Conservation (phyloP, 192 early-diverging fungal species). For the Podila minutissima region DNA sequence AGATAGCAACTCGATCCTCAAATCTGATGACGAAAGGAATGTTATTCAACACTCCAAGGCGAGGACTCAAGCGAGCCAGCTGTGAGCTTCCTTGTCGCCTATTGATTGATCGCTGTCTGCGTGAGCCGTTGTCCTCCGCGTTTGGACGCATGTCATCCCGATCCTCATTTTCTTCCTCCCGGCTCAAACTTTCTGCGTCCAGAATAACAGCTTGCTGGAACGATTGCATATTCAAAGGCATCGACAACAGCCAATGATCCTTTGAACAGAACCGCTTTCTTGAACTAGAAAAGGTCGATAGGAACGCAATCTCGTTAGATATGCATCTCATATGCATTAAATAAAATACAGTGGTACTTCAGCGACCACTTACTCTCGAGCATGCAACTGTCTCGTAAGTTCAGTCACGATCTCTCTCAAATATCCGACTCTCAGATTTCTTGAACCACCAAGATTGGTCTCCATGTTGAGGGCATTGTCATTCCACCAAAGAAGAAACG, state of each 20-base stretch:
- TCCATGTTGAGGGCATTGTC: conserved; percentile 52
- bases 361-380: conserved; percentile 67
- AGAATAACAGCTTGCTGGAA: conserved; percentile 66
- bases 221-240: conserved; percentile 65
- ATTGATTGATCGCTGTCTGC: conserved; percentile 15
- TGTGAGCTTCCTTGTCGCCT: conserved; percentile 25
- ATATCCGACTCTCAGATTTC: conserved; percentile 57
- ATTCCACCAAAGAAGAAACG: conserved; percentile 83
- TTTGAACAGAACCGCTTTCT: conserved; percentile 73
- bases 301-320: no score
- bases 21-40: conserved; percentile 96
- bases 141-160: conserved; percentile 14
- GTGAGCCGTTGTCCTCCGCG: conserved; percentile 10
- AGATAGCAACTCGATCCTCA: conserved; percentile 86
- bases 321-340: no score
- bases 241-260: conserved; percentile 73
- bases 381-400: conserved; percentile 79
- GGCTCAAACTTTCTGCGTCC: conserved; percentile 59
- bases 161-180: conserved; percentile 21
- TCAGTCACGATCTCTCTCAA: conserved; percentile 70
- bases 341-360: no score
- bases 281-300: conserved; percentile 52
- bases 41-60: conserved; percentile 73
- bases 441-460: conserved; percentile 19
- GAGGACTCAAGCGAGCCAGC: conserved; percentile 57